Evolutionary conservation across 805 yeast species (phyloP).

Genomic region (Wickerhamomyces canadensis): DNA sequence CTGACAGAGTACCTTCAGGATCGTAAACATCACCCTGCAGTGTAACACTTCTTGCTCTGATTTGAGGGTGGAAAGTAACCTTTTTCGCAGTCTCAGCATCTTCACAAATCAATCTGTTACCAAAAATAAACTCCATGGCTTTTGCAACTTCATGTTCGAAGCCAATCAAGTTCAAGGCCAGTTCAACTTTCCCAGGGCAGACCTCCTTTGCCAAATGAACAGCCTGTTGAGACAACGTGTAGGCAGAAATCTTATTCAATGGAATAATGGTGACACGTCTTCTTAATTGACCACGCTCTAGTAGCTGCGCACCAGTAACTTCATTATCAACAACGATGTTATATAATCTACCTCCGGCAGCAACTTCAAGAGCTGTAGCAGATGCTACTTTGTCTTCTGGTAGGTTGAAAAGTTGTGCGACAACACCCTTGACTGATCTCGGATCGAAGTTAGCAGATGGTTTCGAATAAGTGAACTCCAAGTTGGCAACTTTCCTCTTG

Average conservation of each 20-base stretch:
- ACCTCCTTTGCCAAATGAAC: conserved; percentile 64
- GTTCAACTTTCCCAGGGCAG: conserved; percentile 80
- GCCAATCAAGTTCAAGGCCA: conserved; percentile 79
- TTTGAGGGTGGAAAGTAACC: conserved; percentile 81
- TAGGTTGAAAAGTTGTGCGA: conserved; percentile 75
- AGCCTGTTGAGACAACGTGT: conserved; percentile 43
- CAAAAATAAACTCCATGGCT: conserved; percentile 92
- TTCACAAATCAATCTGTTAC: conserved; percentile 79
- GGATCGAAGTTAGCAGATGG: conserved; percentile 61
- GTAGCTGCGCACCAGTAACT: conserved; percentile 71
- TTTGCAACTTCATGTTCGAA: conserved; percentile 62
- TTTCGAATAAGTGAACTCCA: conserved; percentile 67
- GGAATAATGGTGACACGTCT: conserved; percentile 91
- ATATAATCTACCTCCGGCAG: conserved; percentile 89
- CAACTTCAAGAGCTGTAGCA: conserved; percentile 82
- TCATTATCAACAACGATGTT: conserved; percentile 91
- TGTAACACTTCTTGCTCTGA: conserved; percentile 80
- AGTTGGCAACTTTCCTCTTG: conserved; percentile 59
- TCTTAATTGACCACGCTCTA: conserved; percentile 72
- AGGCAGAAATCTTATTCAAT: conserved; percentile 72
- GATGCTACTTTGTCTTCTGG: conserved; percentile 50
- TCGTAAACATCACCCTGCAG: conserved; percentile 92
- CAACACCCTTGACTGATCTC: conserved; percentile 74
- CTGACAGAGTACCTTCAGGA: conserved; percentile 93
- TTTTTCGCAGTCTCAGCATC: conserved; percentile 85